Evolutionary conservation across 2,329 filamentous ascomycete genomes (phyloP).

Genomic region (Colletotrichum sojae): DNA sequence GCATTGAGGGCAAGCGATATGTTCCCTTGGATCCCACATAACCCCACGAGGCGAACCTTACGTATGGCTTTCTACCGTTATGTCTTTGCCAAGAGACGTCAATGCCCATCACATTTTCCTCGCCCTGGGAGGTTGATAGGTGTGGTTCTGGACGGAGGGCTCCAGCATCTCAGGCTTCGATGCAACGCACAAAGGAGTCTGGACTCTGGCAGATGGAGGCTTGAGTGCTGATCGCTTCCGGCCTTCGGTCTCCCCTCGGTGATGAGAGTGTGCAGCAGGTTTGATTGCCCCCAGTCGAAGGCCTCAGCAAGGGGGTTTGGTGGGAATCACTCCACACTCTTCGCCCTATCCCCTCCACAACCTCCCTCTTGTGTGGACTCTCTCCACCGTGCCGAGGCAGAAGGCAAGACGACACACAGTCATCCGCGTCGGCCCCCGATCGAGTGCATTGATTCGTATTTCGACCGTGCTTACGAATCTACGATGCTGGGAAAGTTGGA

Average conservation of each 20-base stretch:
- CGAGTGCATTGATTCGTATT: slow-evolving; percentile 18
- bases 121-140: too few relatives aligned
- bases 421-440: slow-evolving; percentile 11
- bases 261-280: slow-evolving; percentile 10
- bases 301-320: slow-evolving; percentile 4
- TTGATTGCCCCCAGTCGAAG: slow-evolving; percentile 2
- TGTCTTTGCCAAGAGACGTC: too few relatives aligned
- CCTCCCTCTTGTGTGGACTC: slow-evolving; percentile 1
- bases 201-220: too few relatives aligned
- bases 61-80: too few relatives aligned
- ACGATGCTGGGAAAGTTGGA: too few relatives aligned
- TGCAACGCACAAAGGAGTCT: too few relatives aligned
- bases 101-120: too few relatives aligned
- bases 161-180: too few relatives aligned
- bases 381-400: slow-evolving; percentile 21
- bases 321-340: slow-evolving; percentile 16
- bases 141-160: too few relatives aligned
- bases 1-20: too few relatives aligned
- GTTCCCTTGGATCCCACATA: too few relatives aligned
- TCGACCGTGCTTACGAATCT: slow-evolving; percentile 1
- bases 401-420: not conserved
- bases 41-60: too few relatives aligned
- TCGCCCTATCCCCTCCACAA: not conserved
- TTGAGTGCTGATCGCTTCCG: not conserved
- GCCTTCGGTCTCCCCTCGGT: slow-evolving; percentile 10